Percentiles rank a stretch among this genome's conserved stretches.
Conservation (phyloP, 2,329 filamentous ascomycete genomes). For the Arthroderma sp. region DNA sequence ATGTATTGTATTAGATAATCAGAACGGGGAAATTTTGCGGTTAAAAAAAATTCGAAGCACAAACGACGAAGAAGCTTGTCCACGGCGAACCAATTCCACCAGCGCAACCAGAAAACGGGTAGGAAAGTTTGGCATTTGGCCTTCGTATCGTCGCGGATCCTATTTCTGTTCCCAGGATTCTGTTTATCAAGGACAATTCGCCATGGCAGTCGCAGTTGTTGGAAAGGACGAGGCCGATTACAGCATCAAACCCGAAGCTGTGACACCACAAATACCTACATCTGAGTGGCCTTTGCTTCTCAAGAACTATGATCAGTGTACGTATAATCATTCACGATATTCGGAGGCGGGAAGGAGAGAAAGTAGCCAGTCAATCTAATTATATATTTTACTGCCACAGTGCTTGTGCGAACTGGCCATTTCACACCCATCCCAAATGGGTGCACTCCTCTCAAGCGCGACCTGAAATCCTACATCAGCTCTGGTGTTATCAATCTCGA, state of each 20-base stretch:
- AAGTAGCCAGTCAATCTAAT: constrained; percentile 2
- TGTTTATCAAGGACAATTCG: neutral
- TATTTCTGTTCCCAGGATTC: no score
- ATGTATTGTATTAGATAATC: no score
- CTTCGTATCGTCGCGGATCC: no score
- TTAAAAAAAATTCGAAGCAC: no score
- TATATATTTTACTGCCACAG: constrained; percentile 30
- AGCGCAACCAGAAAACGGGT: no score
- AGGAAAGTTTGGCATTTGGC: no score
- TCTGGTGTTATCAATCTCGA: constrained; percentile 97
- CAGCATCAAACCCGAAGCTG: constrained; percentile 82
- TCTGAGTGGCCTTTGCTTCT: constrained; percentile 86
- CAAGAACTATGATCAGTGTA: constrained; percentile 91
- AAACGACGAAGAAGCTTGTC: no score
- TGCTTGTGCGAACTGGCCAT: constrained; percentile 85
- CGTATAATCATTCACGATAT: constrained; percentile 24
- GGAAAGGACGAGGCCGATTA: constrained; percentile 56
- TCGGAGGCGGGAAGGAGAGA: neutral
- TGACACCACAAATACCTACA: constrained; percentile 65
- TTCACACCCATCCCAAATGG: constrained; percentile 94
- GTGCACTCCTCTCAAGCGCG: constrained; percentile 79
- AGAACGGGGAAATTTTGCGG: no score
- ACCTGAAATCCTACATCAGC: constrained; percentile 92
- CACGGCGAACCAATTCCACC: no score
- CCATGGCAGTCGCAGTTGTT: constrained; percentile 35